Evolutionary conservation across 805 yeast species (phyloP).

Genomic region (Candida hungchunana): DNA sequence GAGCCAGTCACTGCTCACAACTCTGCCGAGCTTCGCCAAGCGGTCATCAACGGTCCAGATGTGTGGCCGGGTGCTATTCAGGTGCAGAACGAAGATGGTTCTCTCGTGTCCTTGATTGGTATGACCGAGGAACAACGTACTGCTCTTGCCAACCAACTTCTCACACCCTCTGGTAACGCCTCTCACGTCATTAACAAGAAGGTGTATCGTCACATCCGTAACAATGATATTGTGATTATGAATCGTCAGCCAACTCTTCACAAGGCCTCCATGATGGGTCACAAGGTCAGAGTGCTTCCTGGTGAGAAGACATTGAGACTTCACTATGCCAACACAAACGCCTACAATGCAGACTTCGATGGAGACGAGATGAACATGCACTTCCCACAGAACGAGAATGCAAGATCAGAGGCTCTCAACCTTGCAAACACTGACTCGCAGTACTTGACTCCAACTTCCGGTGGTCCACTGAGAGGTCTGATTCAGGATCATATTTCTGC

Average conservation of each 20-base stretch:
- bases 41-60: conserved; percentile 96
- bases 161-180: conserved; percentile 72
- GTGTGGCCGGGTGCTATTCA: conserved; percentile 99
- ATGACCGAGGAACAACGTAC: conserved; percentile 93
- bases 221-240: conserved; percentile 95
- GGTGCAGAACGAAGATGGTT: conserved; percentile 93
- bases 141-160: conserved; percentile 87
- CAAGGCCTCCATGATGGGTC: conserved; percentile 99
- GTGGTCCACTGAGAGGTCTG: conserved; percentile 96
- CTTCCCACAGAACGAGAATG: conserved; percentile 97
- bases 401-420: conserved; percentile 91
- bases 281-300: conserved; percentile 92
- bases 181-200: conserved; percentile 74
- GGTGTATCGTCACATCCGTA: conserved; percentile 90
- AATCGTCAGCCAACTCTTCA: conserved; percentile 99
- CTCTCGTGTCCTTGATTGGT: conserved; percentile 72
- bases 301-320: conserved; percentile 95
- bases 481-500: conserved; percentile 99
- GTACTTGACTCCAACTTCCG: conserved; percentile 96
- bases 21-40: conserved; percentile 84
- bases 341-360: conserved; percentile 97
- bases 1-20: conserved; percentile 96
- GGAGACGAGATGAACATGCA: conserved; percentile 99
- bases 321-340: conserved; percentile 98
- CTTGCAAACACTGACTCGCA: conserved; percentile 97